These are phyloP conservation scores for Phalaenopsis equestris DNA, from an alignment of 106 monocot genomes.

Conservation along the genomic window DNA sequence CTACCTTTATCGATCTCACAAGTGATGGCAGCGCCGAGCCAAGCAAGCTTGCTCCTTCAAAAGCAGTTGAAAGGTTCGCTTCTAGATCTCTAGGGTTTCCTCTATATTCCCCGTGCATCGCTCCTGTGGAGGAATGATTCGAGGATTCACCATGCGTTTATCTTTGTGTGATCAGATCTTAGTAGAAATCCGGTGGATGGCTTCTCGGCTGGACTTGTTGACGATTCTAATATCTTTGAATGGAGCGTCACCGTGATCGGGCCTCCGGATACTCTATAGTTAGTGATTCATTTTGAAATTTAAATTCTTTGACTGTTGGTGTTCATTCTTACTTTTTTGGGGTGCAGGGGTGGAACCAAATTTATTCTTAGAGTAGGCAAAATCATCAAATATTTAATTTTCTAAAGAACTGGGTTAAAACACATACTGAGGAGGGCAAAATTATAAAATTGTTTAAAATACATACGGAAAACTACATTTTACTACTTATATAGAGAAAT, in stretches of 20 bases:
- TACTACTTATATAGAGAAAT: too few relatives aligned
- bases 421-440: too few relatives aligned
- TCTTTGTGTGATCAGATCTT: slow-evolving; percentile 30
- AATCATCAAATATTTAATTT: too few relatives aligned
- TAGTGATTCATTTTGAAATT: slow-evolving; percentile 11
- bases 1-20: background rate
- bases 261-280: slow-evolving; percentile 71
- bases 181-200: slow-evolving; percentile 63
- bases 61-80: slow-evolving; percentile 50
- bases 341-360: too few relatives aligned
- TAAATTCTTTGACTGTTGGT: background rate
- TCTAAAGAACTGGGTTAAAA: too few relatives aligned
- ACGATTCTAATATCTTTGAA: slow-evolving; percentile 64
- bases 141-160: background rate
- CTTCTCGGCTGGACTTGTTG: slow-evolving; percentile 74
- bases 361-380: too few relatives aligned
- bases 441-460: too few relatives aligned
- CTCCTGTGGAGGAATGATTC: background rate
- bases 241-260: slow-evolving; percentile 78
- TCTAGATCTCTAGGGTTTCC: slow-evolving; percentile 1
- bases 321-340: background rate
- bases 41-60: slow-evolving; percentile 49
- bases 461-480: too few relatives aligned
- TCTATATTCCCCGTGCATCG: background rate
- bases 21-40: slow-evolving; percentile 36